These are phyloP conservation scores for Nicotiana noctiflora DNA, from an alignment of 257 asterid genomes.

Conservation along the genomic window DNA sequence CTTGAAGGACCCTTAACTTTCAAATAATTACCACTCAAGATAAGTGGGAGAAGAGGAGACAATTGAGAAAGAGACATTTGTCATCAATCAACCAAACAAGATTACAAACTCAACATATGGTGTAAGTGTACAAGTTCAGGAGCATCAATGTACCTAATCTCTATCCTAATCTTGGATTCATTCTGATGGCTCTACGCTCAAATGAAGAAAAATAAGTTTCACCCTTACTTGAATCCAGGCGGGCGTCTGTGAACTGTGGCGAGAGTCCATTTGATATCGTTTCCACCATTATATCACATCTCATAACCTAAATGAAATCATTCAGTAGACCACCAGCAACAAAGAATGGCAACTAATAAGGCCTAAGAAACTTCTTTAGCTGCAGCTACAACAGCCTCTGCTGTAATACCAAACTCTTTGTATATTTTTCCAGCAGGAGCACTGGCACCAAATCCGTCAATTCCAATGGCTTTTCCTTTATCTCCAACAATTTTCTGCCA, in stretches of 20 bases:
- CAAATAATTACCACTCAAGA: background rate
- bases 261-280: conserved; percentile 15
- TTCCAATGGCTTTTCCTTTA: conserved; percentile 66
- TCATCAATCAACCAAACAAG: conserved; percentile 5
- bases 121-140: conserved; percentile 30
- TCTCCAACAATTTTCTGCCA: conserved; percentile 61
- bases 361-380: conserved; percentile 53
- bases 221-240: conserved; percentile 36
- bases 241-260: conserved; percentile 14
- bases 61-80: background rate
- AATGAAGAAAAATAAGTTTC: conserved; percentile 14
- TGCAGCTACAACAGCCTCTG: conserved; percentile 70
- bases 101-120: conserved; percentile 17
- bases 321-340: conserved; percentile 16
- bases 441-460: conserved; percentile 66
- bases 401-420: conserved; percentile 58
- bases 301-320: conserved; percentile 6
- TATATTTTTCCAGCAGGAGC: conserved; percentile 55
- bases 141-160: conserved; percentile 23
- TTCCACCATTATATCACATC: conserved; percentile 4
- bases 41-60: background rate
- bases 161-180: conserved; percentile 22
- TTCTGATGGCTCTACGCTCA: conserved; percentile 27
- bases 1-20: background rate
- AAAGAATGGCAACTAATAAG: conserved; percentile 11